Conservation (phyloP, 1,284 basidiomycete species). For the Trametes hirsuta region DNA sequence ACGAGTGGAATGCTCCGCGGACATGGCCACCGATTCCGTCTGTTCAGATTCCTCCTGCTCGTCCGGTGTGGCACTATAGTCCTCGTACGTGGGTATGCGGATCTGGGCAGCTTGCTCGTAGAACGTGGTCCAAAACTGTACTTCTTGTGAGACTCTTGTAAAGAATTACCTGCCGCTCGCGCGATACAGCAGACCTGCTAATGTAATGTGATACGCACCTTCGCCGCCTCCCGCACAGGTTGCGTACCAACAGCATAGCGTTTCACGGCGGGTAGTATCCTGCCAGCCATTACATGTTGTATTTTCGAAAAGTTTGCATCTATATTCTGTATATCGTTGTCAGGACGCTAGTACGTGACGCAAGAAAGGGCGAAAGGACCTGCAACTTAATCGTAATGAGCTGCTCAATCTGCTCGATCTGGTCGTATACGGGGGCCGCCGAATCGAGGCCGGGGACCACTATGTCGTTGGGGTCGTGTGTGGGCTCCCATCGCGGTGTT, state of each 20-base stretch:
- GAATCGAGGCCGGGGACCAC: constrained; percentile 78
- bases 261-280: constrained; percentile 86
- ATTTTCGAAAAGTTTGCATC: constrained; percentile 93
- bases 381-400: constrained; percentile 89
- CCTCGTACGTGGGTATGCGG: constrained; percentile 72
- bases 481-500: constrained; percentile 63
- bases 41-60: constrained; percentile 38
- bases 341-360: background rate
- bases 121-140: constrained; percentile 93
- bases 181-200: too few relatives aligned
- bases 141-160: background rate
- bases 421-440: constrained; percentile 73
- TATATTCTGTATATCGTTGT: constrained; percentile 66
- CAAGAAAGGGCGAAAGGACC: constrained; percentile 41
- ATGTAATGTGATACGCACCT: constrained; percentile 47
- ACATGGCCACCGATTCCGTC: constrained; percentile 5
- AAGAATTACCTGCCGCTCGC: background rate
- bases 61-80: constrained; percentile 60
- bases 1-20: constrained; percentile 24
- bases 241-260: constrained; percentile 86
- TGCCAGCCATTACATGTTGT: constrained; percentile 83
- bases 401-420: constrained; percentile 95
- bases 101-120: constrained; percentile 91
- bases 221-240: constrained; percentile 86
- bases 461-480: constrained; percentile 62